A percentile compares a stretch with the other conserved stretches of the same genome.
phyloP scores from a whole-genome alignment of 306 rosid genomes.

The Psophocarpus tetragonolobus region DNA sequence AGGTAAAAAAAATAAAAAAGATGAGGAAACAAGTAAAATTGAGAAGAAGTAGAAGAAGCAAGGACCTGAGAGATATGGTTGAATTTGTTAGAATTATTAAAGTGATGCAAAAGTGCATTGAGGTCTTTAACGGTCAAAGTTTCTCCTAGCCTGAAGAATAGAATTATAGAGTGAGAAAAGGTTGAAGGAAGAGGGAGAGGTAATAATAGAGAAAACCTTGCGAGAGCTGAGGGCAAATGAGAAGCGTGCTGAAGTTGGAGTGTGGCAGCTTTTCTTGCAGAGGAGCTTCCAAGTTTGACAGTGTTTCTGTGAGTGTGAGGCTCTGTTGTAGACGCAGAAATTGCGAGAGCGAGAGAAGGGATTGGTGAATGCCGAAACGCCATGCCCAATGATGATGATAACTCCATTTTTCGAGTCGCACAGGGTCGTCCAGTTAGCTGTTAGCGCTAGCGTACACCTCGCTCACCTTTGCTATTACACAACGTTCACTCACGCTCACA shows the following conservation, averaged over 20 bases:
- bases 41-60: background rate
- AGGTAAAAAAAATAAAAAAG: background rate
- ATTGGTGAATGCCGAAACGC: constrained; percentile 31
- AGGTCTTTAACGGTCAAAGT: constrained; percentile 70
- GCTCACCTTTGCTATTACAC: too few species aligned
- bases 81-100: constrained; percentile 55
- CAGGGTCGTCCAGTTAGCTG: too few species aligned
- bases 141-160: constrained; percentile 54
- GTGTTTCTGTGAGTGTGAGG: background rate
- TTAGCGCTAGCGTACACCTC: too few species aligned
- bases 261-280: constrained; percentile 53
- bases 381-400: constrained; percentile 30
- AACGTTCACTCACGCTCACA: background rate
- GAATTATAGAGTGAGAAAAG: background rate
- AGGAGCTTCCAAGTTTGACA: constrained; percentile 29
- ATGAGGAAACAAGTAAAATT: background rate
- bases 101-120: constrained; percentile 64
- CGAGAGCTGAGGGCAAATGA: constrained; percentile 57
- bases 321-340: constrained; percentile 9
- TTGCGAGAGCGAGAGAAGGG: constrained; percentile 12
- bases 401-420: constrained; percentile 51
- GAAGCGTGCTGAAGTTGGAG: constrained; percentile 57
- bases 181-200: background rate
- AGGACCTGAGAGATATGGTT: constrained; percentile 71
- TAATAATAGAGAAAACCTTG: constrained; percentile 46